Evolutionary conservation across 495 filamentous ascomycete species (phyloP).

Genomic region (Schizothecium vesticola): DNA sequence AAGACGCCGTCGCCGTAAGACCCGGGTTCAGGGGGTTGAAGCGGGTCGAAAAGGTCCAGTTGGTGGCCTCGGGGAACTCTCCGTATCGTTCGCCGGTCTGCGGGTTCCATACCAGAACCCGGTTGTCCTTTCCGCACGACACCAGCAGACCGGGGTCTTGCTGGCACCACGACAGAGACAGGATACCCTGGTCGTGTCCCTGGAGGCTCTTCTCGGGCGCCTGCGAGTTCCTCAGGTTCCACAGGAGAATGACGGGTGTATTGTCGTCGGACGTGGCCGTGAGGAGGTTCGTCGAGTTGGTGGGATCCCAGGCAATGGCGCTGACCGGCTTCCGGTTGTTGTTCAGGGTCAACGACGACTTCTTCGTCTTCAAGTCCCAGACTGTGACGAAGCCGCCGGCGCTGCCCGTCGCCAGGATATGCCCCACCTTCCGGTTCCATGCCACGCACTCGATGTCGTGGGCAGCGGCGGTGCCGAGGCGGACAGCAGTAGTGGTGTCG

Average conservation of each 20-base stretch:
- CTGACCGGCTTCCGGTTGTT: constrained; percentile 93
- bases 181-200: constrained; percentile 85
- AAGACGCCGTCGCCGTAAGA: constrained; percentile 88
- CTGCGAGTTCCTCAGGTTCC: constrained; percentile 95
- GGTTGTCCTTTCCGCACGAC: constrained; percentile 95
- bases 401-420: constrained; percentile 93
- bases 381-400: constrained; percentile 94
- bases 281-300: constrained; percentile 84
- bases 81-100: constrained; percentile 80
- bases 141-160: constrained; percentile 88
- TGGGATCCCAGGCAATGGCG: constrained; percentile 94
- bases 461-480: constrained; percentile 83
- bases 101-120: constrained; percentile 93
- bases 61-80: constrained; percentile 94
- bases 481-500: constrained; percentile 79
- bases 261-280: constrained; percentile 91
- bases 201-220: constrained; percentile 83
- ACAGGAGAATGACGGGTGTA: constrained; percentile 80
- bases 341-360: constrained; percentile 90
- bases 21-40: constrained; percentile 93
- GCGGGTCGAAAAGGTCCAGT: constrained; percentile 95
- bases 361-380: constrained; percentile 97
- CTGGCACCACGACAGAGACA: constrained; percentile 93
- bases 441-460: constrained; percentile 94
- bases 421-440: constrained; percentile 97